Evolutionary conservation across 2,329 filamentous ascomycete genomes (phyloP), one percentile per base, ranked within the genome.

Genomic region (Exutisphaerella laricina): DNA sequence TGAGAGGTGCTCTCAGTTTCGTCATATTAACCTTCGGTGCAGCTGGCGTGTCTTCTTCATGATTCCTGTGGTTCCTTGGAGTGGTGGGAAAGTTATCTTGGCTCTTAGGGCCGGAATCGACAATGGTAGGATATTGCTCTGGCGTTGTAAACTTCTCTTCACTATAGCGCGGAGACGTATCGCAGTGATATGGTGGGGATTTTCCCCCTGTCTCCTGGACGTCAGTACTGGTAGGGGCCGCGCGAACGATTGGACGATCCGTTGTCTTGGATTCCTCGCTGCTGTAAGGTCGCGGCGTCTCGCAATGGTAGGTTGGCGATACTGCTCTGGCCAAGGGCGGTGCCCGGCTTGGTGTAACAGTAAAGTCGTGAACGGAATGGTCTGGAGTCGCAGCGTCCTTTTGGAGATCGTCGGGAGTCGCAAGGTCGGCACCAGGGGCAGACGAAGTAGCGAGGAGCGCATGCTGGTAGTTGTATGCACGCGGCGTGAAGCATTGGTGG

Each of bases 161-260:
- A 10, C 9, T 32, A 6, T 32, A 13, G 13, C 10, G 30, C n/a
- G 3, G 30, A 32, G 30, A 17, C 2, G n/a, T 7, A 16, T 22
- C 33, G 33, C 33, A 35, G 20, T 12, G 5, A 20, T 35, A 35
- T 8, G 33, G 33, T 14, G 33, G 33, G 7, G 33, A 35, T 8
- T 9, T 5, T 22, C 7, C 3, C 9, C 5, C 33, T 13, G 17
- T 6, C n/a, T 23, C 18, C 14, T 35, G 33, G 8, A 8, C 10
- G 33, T 35, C 23, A 7, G 6, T 12, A 26, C 12, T 26, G 23
- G 6, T 6, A 26, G 23, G 12, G 6, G 6, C 12, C 12, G 23
- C 23, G 6, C 6, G 12, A 26, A 12, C 12, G 23, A 26, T 26
- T 6, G 23, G 23, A 12, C 23, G 23, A n/a, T n/a, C n/a, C n/a